Percentiles rank a stretch among this genome's conserved stretches.
Evolutionary conservation across 495 filamentous ascomycete species (phyloP).

Genomic region (Hypoxylon trugodes): DNA sequence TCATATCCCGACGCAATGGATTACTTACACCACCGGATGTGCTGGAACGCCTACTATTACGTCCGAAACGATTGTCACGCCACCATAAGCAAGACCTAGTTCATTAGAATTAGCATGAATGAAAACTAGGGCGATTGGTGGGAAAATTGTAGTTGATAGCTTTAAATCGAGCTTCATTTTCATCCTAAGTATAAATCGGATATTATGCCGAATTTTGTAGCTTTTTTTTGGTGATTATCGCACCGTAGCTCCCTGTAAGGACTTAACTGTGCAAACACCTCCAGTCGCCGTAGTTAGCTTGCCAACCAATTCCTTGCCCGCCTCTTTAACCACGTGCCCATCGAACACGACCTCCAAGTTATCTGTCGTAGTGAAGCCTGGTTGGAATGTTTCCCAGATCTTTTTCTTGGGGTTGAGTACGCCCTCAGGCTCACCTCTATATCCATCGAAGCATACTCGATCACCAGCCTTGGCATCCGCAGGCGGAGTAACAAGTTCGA

Average conservation of each 20-base stretch:
- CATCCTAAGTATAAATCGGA: conserved; percentile 1
- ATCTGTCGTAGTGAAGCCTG: conserved; percentile 88
- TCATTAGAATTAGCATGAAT: not conserved
- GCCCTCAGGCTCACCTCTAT: conserved; percentile 89
- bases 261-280: conserved; percentile 77
- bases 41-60: conserved; percentile 37
- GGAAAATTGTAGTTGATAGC: conserved; percentile 12
- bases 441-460: conserved; percentile 91
- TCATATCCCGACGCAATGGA: conserved; percentile 47
- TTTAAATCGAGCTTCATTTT: conserved; percentile 24
- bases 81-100: conserved; percentile 22
- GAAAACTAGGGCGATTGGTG: conserved; percentile 3
- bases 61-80: conserved; percentile 22
- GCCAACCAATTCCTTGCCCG: conserved; percentile 68
- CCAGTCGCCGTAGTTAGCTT: conserved; percentile 76
- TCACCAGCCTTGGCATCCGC: conserved; percentile 81
- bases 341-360: conserved; percentile 74
- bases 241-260: conserved; percentile 74
- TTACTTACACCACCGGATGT: conserved; percentile 52
- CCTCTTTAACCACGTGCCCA: conserved; percentile 56
- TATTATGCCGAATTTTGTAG: not conserved
- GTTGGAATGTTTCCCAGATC: conserved; percentile 95
- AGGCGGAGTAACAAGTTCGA: conserved; percentile 91
- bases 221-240: conserved; percentile 59
- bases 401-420: conserved; percentile 99